Conservation (phyloP, 176 grass and related monocot species). For the Alloteropsis semialata region DNA sequence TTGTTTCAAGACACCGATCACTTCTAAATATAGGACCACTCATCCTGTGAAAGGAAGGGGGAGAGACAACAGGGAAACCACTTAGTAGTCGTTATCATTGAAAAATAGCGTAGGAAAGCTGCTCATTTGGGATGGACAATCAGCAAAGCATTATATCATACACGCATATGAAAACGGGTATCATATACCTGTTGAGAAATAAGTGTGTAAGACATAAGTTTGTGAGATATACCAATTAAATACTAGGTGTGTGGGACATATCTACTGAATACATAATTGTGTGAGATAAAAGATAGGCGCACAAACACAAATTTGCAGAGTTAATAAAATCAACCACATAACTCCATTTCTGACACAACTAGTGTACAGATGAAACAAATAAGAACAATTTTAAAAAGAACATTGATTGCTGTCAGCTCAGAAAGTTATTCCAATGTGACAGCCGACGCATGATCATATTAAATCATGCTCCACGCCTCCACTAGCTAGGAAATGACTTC, state of each 20-base stretch:
- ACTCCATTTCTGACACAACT: background rate
- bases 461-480: constrained; percentile 10
- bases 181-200: constrained; percentile 29
- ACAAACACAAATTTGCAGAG: background rate
- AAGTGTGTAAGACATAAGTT: background rate
- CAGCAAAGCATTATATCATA: background rate
- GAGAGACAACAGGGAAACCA: background rate
- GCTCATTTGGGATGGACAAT: background rate
- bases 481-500: background rate
- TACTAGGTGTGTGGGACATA: background rate
- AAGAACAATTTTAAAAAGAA: background rate
- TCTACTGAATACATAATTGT: constrained; percentile 32
- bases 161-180: background rate
- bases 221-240: background rate
- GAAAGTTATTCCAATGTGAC: background rate
- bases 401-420: background rate
- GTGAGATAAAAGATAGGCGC: background rate
- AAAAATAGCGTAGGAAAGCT: background rate
- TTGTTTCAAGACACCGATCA: constrained; percentile 10
- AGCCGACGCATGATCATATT: background rate
- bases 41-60: constrained; percentile 32
- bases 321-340: constrained; percentile 10
- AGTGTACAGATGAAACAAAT: background rate
- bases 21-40: constrained; percentile 42
- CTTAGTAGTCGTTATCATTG: background rate